Evolutionary conservation across 108 stramenopile species (phyloP).

Genomic region (Skeletonema marinoi): DNA sequence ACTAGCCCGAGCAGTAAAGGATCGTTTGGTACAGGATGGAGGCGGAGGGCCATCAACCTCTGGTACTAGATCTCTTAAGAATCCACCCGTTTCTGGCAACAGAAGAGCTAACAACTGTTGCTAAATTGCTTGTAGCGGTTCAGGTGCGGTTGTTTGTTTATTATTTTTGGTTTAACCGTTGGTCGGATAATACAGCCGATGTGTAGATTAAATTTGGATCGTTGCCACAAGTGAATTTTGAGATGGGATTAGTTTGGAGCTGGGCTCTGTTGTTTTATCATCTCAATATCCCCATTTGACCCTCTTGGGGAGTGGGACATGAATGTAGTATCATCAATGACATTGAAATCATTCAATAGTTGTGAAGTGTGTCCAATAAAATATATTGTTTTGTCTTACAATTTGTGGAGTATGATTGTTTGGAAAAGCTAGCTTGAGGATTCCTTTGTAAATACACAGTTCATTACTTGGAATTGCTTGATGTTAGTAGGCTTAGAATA

Average conservation of each 20-base stretch:
- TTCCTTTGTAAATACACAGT: not conserved
- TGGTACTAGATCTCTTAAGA: conserved; percentile 42
- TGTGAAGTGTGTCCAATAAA: not conserved
- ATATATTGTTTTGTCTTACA: not conserved
- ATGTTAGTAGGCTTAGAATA: too few species aligned
- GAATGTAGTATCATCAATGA: not conserved
- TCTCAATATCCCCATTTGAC: not conserved
- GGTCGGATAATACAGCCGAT: not conserved
- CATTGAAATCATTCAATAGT: not conserved
- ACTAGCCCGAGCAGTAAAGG: conserved; percentile 85
- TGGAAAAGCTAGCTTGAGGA: not conserved
- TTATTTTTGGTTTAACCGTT: not conserved
- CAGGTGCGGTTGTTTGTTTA: not conserved
- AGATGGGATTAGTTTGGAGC: not conserved
- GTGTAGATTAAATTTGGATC: not conserved
- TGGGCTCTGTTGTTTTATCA: not conserved
- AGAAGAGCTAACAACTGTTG: conserved; percentile 36
- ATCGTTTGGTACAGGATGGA: conserved; percentile 81
- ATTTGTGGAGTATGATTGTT: not conserved
- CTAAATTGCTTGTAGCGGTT: not conserved
- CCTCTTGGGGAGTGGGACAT: not conserved
- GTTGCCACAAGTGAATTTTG: not conserved
- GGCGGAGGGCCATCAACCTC: conserved; percentile 64
- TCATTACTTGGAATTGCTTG: not conserved
- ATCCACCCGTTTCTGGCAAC: conserved; percentile 34